phyloP scores from a whole-genome alignment of 805 yeast genomes.

The Diddensiella caesifluorescens region DNA sequence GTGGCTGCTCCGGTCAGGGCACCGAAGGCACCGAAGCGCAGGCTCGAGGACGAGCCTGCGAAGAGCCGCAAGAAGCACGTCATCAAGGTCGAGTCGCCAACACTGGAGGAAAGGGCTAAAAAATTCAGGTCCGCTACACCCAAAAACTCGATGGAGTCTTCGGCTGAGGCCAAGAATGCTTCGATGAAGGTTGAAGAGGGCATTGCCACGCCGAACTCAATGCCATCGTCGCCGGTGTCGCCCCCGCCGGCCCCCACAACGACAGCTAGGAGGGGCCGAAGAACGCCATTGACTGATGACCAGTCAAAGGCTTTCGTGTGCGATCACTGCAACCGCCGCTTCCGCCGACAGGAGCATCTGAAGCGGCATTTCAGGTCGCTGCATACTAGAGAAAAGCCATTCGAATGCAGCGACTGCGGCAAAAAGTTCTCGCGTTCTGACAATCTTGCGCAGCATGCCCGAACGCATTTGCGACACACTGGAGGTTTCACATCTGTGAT shows the following conservation, averaged over 20 bases:
- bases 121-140: too few species aligned
- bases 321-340: slow-evolving; percentile 56
- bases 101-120: too few species aligned
- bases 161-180: too few species aligned
- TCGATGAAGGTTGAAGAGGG: too few species aligned
- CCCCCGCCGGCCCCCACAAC: slow-evolving; percentile 3
- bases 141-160: too few species aligned
- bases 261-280: slow-evolving; percentile 46
- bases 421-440: slow-evolving; percentile 33
- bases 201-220: too few species aligned
- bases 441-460: slow-evolving; percentile 32
- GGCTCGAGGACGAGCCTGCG: not conserved
- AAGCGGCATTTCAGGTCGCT: slow-evolving; percentile 69
- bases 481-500: not conserved
- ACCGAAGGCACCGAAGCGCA: too few species aligned
- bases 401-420: slow-evolving; percentile 30
- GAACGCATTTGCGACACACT: slow-evolving; percentile 23
- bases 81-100: slow-evolving; percentile 5
- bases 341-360: slow-evolving; percentile 72
- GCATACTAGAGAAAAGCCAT: slow-evolving; percentile 62
- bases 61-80: not conserved
- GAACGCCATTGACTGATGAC: slow-evolving; percentile 52
- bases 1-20: too few species aligned
- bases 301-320: slow-evolving; percentile 55
- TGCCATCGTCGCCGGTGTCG: slow-evolving; percentile 5